Base-by-base conservation (phyloP, 2,329 filamentous ascomycete species). In the Dissoconium aciculare region DNA sequence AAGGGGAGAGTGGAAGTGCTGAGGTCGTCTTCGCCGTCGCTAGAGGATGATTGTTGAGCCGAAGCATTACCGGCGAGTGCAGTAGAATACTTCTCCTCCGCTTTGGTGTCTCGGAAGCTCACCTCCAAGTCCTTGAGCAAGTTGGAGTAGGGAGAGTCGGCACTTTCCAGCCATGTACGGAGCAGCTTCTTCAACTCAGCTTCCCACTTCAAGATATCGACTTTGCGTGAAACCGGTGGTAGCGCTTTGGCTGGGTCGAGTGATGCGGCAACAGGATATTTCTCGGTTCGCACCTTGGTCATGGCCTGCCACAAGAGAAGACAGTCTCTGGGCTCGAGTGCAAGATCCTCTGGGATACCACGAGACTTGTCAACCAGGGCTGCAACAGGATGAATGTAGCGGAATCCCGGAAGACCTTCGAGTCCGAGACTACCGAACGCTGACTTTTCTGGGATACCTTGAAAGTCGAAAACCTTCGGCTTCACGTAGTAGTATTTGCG, bases 271-370 rank as follows among this genome's bases (percentile, higher is more conserved):
- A 81, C 49, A 0, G 60, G 39, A 30, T 46, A 47, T 9, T 41
- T 32, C 3, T 47, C 39, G 0, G 58, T 73, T 44, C 74, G 62
- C 29, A 67, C 56, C 40, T 69, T 68, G 0, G 53, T 50, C 73
- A 85, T 76, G 5, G 62, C 60, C 34, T 67, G 58, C 69, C 74
- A 84, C 0, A 84, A 55, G 1, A 57, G 62, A 5, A 75, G 59
- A 42, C 77, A 83, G 48, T 85, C 79, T 17, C 75, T 64, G 5
- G 78, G 68, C 47, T 85, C 79, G 1, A 87, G 58, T 15, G 58
- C 66, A 6, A 83, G 57, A 51, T 84, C 78, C 16, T 72, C 64
- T 0, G 80, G 69, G 11, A 77, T 67, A 1, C 67, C 70, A n/a
- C 69, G 62, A 21, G 65, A 67, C 19, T 66, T 63, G 38, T 78